Evolutionary conservation across 306 rosid genomes (phyloP), one percentile per base, ranked within the genome.

Genomic region (Ceratonia siliqua): DNA sequence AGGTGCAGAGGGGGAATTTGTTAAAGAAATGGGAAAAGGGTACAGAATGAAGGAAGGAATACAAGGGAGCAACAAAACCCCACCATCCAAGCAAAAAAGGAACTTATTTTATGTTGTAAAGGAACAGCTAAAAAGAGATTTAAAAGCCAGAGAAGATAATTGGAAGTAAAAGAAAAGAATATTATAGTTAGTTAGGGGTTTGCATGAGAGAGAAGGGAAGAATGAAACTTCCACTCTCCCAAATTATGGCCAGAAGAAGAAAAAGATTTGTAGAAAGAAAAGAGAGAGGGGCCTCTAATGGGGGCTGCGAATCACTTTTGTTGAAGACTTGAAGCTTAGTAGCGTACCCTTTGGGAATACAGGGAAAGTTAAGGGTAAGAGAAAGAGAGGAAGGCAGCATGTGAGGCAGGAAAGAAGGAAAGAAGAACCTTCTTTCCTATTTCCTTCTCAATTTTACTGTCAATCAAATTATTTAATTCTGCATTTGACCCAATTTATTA

Each of bases 11-110:
- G 39, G 48, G 82, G 70, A 81, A 82, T 70, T 62, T 45, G 78
- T 22, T 39, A 42, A 78, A 59, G 42, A 50, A 61, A 83, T 28
- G 62, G 38, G 71, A 56, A 24, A 81, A 58, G 66, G 72, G 78
- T 32, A 27, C 45, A 81, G 82, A 86, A 81, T 48, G 85, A 70
- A 79, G 78, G 67, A 68, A 83, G 81, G 86, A 90, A 86, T 85
- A 81, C 67, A 64, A 72, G 82, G 77, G 79, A 79, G 69, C 77
- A 82, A 70, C 54, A 65, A 78, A 87, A 86, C 90, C 96, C 89
- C 93, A 82, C 89, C 83, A 83, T 73, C 69, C n/a, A 85, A 82
- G 70, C 87, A 82, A 87, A 72, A 67, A 78, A 46, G 48, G 68
- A 78, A 78, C 80, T 55, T 41, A 76, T 64, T 64, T 58, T 53